Evolutionary conservation across 2,329 filamentous ascomycete genomes (phyloP), one percentile per base, ranked within the genome.

Genomic region (Ophiostoma sp.): DNA sequence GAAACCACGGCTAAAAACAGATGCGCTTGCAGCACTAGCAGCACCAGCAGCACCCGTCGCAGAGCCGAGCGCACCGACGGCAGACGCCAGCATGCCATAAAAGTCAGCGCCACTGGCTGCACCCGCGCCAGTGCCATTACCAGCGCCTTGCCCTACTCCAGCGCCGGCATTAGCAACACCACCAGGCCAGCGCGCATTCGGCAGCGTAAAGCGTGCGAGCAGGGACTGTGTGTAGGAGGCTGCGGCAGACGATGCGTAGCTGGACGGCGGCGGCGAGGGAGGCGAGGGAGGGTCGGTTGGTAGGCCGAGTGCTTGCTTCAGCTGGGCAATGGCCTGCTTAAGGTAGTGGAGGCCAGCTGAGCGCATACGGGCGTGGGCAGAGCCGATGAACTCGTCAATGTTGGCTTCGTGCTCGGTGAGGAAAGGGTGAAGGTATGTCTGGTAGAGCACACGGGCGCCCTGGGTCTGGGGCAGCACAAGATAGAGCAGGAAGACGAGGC

Each of bases 401-500:
- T 91, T 87, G 60, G 83, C 78, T 79, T 98, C 95, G 78, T 99
- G 94, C 70, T 93, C 85, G 74, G 87, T 83, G 65, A 99, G 87
- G 81, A 94, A 97, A 0, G 94, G 94, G 78, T 96, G 89, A 70
- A 98, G 83, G 77, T 95, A 88, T 71, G 87, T 84, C 75, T 93
- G 87, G 82, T 98, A 99, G 72, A 98, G 82, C 74, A 90, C 81
- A 70, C 90, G 90, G 69, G 93, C 93, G 77, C 95, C 95, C 77
- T 97, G 94, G n/a, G 92, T 95, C 78, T 96, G 94, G 0, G 94
- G 95, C n/a, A 97, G 87, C 75, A 98, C 93, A 71, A 99, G 91
- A 81, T 97, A 99, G 73, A 95, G 87, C 76, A 97, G 87, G 79
- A 95, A 89, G 76, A 89, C 82, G 67, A 97, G 86, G 72, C 95